A percentile compares a stretch with the other conserved stretches of the same genome.
phyloP scores from a whole-genome alignment of 1,284 basidiomycete genomes.

The Wallemia mellicola region DNA sequence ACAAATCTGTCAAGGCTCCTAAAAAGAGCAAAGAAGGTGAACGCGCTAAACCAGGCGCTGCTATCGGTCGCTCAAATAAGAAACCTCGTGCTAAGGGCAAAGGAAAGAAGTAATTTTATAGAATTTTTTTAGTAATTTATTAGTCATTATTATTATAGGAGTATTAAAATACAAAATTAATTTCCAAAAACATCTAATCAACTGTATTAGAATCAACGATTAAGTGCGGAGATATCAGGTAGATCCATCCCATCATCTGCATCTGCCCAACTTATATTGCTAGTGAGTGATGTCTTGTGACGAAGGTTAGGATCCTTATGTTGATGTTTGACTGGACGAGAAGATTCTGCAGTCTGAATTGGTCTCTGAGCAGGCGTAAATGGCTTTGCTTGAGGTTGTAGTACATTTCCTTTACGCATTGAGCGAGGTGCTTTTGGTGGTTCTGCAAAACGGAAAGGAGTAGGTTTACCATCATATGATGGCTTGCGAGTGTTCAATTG shows the following conservation, averaged over 20 bases:
- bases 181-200: no score
- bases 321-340: neutral
- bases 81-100: neutral
- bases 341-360: no score
- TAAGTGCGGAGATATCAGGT: neutral
- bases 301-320: neutral
- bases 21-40: neutral
- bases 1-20: neutral
- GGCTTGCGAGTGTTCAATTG: no score
- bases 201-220: no score
- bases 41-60: neutral
- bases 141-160: neutral
- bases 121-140: neutral
- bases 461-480: neutral
- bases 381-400: neutral
- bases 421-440: neutral
- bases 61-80: neutral
- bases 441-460: neutral
- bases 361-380: neutral
- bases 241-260: neutral
- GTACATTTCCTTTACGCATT: neutral
- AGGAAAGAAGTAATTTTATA: neutral
- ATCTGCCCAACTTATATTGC: neutral
- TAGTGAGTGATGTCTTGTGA: neutral
- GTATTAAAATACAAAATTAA: no score